These are phyloP conservation scores for Candida easanensis DNA, from an alignment of 805 yeast genomes.

Conservation along the genomic window DNA sequence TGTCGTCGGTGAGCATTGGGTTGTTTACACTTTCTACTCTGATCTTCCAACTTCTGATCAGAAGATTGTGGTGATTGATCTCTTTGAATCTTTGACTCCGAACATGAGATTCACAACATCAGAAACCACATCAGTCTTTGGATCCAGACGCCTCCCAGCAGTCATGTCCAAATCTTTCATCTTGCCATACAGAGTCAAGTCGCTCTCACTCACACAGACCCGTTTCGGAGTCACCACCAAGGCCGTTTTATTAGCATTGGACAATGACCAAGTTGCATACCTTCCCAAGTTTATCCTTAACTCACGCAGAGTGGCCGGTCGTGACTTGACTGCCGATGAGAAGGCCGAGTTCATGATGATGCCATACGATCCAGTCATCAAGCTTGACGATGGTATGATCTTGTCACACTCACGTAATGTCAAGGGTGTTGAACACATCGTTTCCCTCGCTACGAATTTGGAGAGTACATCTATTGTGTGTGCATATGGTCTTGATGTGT, in stretches of 20 bases:
- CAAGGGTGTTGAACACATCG: conserved; percentile 31
- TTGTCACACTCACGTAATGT: conserved; percentile 52
- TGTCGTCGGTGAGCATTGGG: conserved; percentile 80
- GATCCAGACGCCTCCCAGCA: conserved; percentile 37
- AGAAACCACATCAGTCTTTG: conserved; percentile 32
- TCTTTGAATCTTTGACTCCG: conserved; percentile 65
- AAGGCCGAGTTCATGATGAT: conserved; percentile 54
- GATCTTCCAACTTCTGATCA: conserved; percentile 47
- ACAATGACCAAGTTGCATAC: conserved; percentile 58
- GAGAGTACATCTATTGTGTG: conserved; percentile 83
- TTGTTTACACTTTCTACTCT: conserved; percentile 64
- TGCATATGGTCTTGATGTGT: conserved; percentile 63
- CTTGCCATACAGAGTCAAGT: conserved; percentile 55
- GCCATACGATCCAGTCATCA: conserved; percentile 65
- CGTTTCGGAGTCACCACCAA: conserved; percentile 67
- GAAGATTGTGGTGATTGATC: conserved; percentile 68
- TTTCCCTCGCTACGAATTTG: conserved; percentile 58
- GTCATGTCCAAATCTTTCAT: conserved; percentile 55
- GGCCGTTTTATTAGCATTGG: conserved; percentile 56
- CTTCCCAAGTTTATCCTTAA: conserved; percentile 70
- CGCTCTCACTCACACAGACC: conserved; percentile 54
- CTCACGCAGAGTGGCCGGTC: conserved; percentile 64
- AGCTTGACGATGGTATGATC: conserved; percentile 44
- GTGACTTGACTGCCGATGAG: conserved; percentile 49
- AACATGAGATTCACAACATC: conserved; percentile 39